phyloP scores from a whole-genome alignment of 352 stramenopile species.

The Phytophthora megakarya region DNA sequence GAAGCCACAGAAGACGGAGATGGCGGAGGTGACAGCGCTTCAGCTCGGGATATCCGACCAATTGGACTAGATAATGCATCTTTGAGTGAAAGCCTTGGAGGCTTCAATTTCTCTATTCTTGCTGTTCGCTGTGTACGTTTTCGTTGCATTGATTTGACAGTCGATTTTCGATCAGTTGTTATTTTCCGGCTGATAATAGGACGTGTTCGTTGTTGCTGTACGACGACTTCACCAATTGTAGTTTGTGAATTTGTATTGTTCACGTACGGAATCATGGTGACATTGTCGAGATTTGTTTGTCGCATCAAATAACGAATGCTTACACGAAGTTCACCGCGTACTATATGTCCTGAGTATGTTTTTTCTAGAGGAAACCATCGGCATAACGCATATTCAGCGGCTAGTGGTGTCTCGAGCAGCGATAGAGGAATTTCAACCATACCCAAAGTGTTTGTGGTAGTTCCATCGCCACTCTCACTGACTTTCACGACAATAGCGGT shows the following conservation, averaged over 20 bases:
- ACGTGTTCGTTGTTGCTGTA: conserved; percentile 12
- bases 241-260: not conserved
- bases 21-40: conserved; percentile 58
- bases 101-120: not conserved
- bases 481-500: conserved; percentile 21
- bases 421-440: conserved; percentile 48
- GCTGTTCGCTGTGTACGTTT: not conserved
- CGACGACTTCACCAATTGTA: not conserved
- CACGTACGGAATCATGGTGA: conserved; percentile 43
- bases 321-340: conserved; percentile 52
- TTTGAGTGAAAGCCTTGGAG: conserved; percentile 18
- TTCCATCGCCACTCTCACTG: not conserved
- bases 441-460: conserved; percentile 23
- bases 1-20: conserved; percentile 62
- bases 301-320: conserved; percentile 47
- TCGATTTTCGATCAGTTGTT: not conserved
- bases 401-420: conserved; percentile 56
- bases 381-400: conserved; percentile 49
- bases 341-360: conserved; percentile 29
- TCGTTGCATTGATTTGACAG: conserved; percentile 2
- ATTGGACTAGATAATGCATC: conserved; percentile 19
- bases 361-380: conserved; percentile 69
- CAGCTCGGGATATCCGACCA: conserved; percentile 36
- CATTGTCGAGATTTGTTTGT: conserved; percentile 13
- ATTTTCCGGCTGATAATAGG: no score